Evolutionary conservation across 2,329 filamentous ascomycete species (phyloP), one percentile per base, ranked within the genome.

Genomic region (Aureobasidium vineae): DNA sequence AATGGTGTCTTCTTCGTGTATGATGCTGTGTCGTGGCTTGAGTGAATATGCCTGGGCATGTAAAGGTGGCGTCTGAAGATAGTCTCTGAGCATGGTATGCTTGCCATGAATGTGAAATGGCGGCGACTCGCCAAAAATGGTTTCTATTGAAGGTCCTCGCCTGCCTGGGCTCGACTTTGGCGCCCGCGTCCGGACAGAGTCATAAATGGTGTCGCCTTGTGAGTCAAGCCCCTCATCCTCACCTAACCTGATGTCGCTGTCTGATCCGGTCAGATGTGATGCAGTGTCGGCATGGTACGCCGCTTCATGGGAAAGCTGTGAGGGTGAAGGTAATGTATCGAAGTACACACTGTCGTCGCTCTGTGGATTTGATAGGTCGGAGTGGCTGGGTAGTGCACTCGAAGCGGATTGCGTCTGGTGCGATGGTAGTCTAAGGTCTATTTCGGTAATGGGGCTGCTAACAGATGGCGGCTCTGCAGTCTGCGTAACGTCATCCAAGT

Each of bases 141-240:
- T 90, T 73, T 92, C 90, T 59, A 92, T 86, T 57, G 82, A 80
- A 19, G 90, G 89, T 33, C 88, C 89, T 43, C 91, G 87, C 54
- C 87, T 83, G 40, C 86, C 85, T 68, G 87, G 85, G 64, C 85
- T 82, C 69, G 87, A 89, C 68, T 85, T 84, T 11, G 89, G 91
- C 45, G 85, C 88, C 68, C 85, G 82, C 19, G 90, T 92, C 63
- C 89, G 87, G 70, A 92, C 78, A 36, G 90, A 92, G 79, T 93
- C 90, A 76, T 87, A 92, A 66, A 90, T 82, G 21, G 87, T 90
- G 72, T 93, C 90, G 75, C 89, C 92, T 77, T 87, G 88, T 73
- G 89, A 86, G 74, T 92, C 90, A n/a, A 86, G 88, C 72, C 92
- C 90, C 72, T 91, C 88, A 65, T 92, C 90, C 67, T 92, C 90